Percentiles rank a stretch among this genome's conserved stretches.
phyloP scores from a whole-genome alignment of 2,329 filamentous ascomycete species.

The Apiospora phragmitis region DNA sequence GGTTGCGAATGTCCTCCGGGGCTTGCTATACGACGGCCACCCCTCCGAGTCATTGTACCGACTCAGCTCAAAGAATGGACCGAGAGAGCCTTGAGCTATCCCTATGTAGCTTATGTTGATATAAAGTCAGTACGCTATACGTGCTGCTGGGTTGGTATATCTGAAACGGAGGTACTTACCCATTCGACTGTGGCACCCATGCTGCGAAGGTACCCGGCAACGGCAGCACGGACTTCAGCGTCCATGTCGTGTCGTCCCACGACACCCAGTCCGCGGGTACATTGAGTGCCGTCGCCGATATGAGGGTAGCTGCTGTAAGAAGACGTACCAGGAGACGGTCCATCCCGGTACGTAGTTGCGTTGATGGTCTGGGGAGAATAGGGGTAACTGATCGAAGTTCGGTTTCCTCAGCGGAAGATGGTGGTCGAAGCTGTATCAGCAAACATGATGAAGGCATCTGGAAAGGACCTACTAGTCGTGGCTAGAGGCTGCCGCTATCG shows the following conservation, averaged over 20 bases:
- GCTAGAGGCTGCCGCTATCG: neutral
- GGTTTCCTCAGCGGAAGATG: neutral
- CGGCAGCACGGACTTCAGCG: neutral
- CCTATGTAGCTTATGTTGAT: neutral
- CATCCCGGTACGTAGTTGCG: neutral
- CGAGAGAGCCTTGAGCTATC: slow-evolving; percentile 6
- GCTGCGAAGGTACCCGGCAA: slow-evolving; percentile 5
- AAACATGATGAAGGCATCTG: neutral
- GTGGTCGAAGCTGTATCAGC: neutral
- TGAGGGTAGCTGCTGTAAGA: neutral
- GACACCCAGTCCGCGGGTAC: neutral
- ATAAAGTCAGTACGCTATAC: neutral
- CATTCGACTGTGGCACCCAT: slow-evolving; percentile 3
- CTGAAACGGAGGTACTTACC: neutral
- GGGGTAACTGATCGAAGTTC: neutral
- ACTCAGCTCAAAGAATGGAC: slow-evolving; percentile 8
- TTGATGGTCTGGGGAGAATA: neutral
- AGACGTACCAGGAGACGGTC: neutral
- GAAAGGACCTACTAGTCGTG: neutral
- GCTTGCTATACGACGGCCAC: slow-evolving; percentile 10
- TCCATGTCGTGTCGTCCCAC: slow-evolving; percentile 10
- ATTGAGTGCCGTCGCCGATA: neutral
- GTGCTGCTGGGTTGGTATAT: neutral
- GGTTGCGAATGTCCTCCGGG: slow-evolving; percentile 3
- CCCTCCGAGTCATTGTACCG: slow-evolving; percentile 10